Conservation (phyloP, 129 eudicot genomes). For the Centrapalus pauciflorus region DNA sequence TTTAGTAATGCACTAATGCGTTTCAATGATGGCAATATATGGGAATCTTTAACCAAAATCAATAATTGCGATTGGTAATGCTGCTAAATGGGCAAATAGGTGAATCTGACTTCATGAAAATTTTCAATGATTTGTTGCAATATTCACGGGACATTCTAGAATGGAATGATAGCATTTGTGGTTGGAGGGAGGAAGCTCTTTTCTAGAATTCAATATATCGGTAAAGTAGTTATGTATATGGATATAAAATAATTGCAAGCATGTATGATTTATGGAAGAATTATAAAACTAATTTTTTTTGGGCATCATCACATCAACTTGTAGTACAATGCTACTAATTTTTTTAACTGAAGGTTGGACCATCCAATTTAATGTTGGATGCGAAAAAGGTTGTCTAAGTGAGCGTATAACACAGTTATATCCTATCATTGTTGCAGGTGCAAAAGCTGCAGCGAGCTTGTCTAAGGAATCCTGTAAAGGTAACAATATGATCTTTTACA, state of each 20-base stretch:
- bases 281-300: no score
- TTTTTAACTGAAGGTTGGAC: no score
- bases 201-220: background rate
- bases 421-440: conserved; percentile 46
- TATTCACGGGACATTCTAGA: no score
- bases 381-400: background rate
- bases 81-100: background rate
- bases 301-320: background rate
- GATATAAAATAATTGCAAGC: background rate
- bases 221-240: background rate
- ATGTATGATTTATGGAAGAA: no score
- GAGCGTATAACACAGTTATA: background rate
- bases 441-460: conserved; percentile 91
- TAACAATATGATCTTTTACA: background rate
- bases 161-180: no score
- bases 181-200: background rate
- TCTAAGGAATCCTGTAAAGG: conserved; percentile 84
- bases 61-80: background rate
- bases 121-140: background rate
- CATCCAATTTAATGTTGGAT: no score
- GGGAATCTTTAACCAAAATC: background rate
- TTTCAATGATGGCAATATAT: background rate
- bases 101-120: background rate
- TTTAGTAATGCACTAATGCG: no score
- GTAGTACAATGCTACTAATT: background rate